Evolutionary conservation across 2,329 filamentous ascomycete genomes (phyloP).

Genomic region (Cercospora zeae-maydis): DNA sequence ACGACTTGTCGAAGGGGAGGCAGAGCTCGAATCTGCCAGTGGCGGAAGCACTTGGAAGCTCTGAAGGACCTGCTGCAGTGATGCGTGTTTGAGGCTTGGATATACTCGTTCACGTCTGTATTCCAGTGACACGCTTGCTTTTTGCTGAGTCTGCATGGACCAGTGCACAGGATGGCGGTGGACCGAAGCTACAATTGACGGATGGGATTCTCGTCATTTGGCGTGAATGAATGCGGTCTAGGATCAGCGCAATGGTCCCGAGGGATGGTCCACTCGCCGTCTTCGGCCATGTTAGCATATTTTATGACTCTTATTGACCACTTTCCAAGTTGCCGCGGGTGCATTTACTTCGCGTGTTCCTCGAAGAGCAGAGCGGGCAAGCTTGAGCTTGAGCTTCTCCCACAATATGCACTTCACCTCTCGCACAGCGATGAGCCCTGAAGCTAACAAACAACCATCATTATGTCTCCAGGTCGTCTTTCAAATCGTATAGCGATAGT

Average conservation of each 20-base stretch:
- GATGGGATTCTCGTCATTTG: neutral
- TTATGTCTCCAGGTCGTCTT: constrained; percentile 15
- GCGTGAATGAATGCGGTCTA: neutral
- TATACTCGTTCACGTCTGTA: neutral
- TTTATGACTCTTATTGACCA: neutral
- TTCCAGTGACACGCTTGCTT: neutral
- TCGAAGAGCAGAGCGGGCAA: neutral
- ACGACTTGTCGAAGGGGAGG: constrained; percentile 34
- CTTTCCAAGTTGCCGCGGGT: neutral
- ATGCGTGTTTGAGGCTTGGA: neutral
- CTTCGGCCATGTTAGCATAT: neutral
- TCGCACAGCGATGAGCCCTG: neutral
- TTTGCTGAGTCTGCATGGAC: neutral
- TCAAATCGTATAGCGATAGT: constrained; percentile 24
- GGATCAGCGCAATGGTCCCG: neutral
- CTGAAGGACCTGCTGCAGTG: neutral
- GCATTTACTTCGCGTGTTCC: neutral
- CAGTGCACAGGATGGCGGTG: neutral
- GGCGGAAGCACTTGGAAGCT: constrained; percentile 32
- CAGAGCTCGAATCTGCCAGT: constrained; percentile 29
- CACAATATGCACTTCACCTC: neutral
- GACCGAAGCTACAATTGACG: neutral
- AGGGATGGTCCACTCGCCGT: neutral
- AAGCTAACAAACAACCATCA: neutral
- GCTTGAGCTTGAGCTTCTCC: neutral